Evolutionary conservation across 139 green algal genomes (phyloP), one percentile per base, ranked within the genome.

Genomic region (Coccomyxa sp.): DNA sequence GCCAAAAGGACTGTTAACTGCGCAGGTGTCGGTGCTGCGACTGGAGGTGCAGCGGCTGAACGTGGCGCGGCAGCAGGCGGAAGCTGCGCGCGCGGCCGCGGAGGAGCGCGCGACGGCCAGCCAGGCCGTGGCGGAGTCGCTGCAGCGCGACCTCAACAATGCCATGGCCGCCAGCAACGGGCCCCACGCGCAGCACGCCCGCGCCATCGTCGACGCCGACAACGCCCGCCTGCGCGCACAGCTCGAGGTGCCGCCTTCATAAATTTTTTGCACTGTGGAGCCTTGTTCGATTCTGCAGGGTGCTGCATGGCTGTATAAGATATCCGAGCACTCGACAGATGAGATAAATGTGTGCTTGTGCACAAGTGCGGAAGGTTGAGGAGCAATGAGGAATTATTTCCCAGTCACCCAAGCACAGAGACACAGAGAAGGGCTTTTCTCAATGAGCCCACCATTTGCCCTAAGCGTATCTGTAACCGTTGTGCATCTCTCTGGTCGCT

Each of bases 1-100:
- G 7, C 38, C 38, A 51, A 7, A 51, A 51, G 38, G 38, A 51
- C 7, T 7, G 38, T 7, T n/a, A 51, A 51, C 38, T 71, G 9
- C 51, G 82, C 83, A 91, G 86, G 58, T 91, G 66, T 82, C 85
- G 13, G 30, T 77, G 28, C 66, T 91, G 66, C 68, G 76, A 14
- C 81, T 76, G 58, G 88, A 91, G 60, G 87, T 90, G 66, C 58
- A 83, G 58, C 82, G 84, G 10, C 76, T 87, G 75, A 51, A 16
- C 17, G 80, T 85, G n/a, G 68, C 51, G 9, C 75, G 77, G 12
- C 75, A 31, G 18, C 67, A 58, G 25, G 82, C 82, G 15, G 82
- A 85, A 21, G 75, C 58, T 16, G 38, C 38, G 38, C 38, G 38
- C 67, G 81, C 21, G 67, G 38, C 38, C 38, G 38, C 38, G 38